Percentiles rank a stretch among this genome's conserved stretches.
phyloP scores from a whole-genome alignment of 495 filamentous ascomycete species.

The Aspergillus cristatus region DNA sequence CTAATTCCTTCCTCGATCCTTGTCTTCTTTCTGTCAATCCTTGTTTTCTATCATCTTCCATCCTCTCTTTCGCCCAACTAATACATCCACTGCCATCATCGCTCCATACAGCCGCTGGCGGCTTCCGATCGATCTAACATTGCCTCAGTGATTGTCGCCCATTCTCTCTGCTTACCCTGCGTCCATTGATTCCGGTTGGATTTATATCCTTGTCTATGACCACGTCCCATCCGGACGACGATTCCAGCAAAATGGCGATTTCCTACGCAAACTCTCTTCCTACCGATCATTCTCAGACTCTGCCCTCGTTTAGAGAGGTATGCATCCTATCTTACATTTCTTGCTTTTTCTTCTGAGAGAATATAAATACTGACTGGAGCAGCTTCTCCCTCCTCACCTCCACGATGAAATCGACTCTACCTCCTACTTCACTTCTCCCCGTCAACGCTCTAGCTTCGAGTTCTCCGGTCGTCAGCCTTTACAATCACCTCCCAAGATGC shows the following conservation, averaged over 20 bases:
- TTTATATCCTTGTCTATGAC: constrained; percentile 27
- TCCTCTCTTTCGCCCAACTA: neutral
- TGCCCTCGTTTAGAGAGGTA: constrained; percentile 40
- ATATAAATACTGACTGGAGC: constrained; percentile 4
- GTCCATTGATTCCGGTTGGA: neutral
- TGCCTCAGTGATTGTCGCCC: too few species aligned
- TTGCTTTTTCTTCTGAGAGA: neutral
- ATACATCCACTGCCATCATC: too few species aligned
- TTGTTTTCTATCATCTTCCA: neutral
- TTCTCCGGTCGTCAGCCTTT: constrained; percentile 15
- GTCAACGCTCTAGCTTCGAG: constrained; percentile 27
- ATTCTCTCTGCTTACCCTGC: neutral
- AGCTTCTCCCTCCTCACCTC: constrained; percentile 39
- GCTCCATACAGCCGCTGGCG: too few species aligned
- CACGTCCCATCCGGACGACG: constrained; percentile 28
- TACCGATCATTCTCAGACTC: constrained; percentile 28
- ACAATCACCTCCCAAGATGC: constrained; percentile 12
- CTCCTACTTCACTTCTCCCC: constrained; percentile 27
- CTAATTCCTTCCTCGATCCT: too few species aligned
- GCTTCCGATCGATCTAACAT: too few species aligned
- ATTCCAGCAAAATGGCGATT: constrained; percentile 35
- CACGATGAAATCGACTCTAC: constrained; percentile 41
- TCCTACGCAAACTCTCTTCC: constrained; percentile 32
- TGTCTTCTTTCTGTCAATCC: constrained; percentile 1
- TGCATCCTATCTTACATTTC: neutral